Evolutionary conservation across 2,329 filamentous ascomycete genomes (phyloP).

Genomic region (Ophiostoma quercus): DNA sequence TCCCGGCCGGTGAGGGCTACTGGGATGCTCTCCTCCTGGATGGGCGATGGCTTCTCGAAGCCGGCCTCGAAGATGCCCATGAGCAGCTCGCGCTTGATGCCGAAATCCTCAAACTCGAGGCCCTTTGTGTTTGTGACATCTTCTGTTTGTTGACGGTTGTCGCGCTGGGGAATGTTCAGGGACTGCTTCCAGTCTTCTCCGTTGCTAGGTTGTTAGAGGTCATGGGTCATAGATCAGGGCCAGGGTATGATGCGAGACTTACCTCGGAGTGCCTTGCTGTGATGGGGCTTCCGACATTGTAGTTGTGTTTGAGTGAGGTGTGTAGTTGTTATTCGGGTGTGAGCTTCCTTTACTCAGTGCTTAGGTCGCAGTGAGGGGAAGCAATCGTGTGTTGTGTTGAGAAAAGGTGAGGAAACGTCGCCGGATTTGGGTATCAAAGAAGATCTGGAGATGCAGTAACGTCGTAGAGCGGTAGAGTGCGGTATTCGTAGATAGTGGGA

Average conservation of each 20-base stretch:
- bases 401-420: not conserved
- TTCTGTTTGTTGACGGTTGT: constrained; percentile 68
- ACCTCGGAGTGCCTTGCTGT: constrained; percentile 2
- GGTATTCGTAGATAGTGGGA: not conserved
- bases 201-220: constrained; percentile 37
- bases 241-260: not conserved
- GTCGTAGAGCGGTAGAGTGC: not conserved
- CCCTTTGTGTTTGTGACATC: constrained; percentile 98
- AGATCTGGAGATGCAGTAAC: not conserved
- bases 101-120: constrained; percentile 95
- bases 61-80: constrained; percentile 99
- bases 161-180: constrained; percentile 66
- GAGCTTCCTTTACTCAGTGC: not conserved
- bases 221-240: not conserved
- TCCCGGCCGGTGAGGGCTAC: constrained; percentile 93
- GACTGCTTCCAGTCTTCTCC: constrained; percentile 68
- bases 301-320: not conserved
- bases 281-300: constrained; percentile 4
- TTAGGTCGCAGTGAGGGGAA: not conserved
- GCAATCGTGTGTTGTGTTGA: not conserved
- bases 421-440: constrained; percentile 2
- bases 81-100: constrained; percentile 86
- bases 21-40: constrained; percentile 98
- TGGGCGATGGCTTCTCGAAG: constrained; percentile 97
- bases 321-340: not conserved